Base-by-base conservation (phyloP, 768 basidiomycete genomes). In the Mycena vulgaris region DNA sequence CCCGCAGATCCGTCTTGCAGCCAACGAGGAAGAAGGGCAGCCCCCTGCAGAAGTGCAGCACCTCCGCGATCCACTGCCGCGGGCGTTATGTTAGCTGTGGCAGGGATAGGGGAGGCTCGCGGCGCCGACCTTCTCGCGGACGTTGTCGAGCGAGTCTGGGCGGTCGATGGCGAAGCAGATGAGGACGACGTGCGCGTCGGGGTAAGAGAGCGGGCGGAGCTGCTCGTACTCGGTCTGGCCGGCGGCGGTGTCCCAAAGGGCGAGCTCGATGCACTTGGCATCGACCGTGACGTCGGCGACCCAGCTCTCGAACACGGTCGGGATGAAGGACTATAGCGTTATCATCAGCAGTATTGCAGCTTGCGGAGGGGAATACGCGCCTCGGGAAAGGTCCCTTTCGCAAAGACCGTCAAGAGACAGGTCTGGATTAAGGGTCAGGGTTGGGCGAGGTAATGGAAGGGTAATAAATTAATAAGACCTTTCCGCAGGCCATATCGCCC, bases 171-270 rank as follows among this genome's bases (percentile, higher is more conserved):
- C 96, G 82, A 98, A 99, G 82, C 97, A 98, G 84, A 99, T 98
- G 75, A 99, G 90, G 85, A 99, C 98, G 82, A 99, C 97, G 81
- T 99, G 97, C n/a, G 96, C 97, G 85, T 99, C 97, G 65, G 97
- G 97, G 85, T 99, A 99, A 76, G 93, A 95, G 79, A 99, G 90
- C 69, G 98, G 98, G 71, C 98, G 90, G 75, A 99, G 95, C 76
- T 97, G 95, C 83, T 99, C 98, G 82, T 99, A 99, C 82, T 99
- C 98, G 84, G 98, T 97, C 82, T 99, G 97, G 62, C 98, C 98
- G 37, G 98, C n/a, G n/a, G n/a, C 97, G 60, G 98, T 99, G 96
- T 99, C 98, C 98, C 98, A 99, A 76, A 99, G 85, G 31, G 98
- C 97, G 77, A 99, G 88, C 84, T 99, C 98, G 76, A 99, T 97